Conservation (phyloP, 306 rosid species). For the Cucurbita moschata region DNA sequence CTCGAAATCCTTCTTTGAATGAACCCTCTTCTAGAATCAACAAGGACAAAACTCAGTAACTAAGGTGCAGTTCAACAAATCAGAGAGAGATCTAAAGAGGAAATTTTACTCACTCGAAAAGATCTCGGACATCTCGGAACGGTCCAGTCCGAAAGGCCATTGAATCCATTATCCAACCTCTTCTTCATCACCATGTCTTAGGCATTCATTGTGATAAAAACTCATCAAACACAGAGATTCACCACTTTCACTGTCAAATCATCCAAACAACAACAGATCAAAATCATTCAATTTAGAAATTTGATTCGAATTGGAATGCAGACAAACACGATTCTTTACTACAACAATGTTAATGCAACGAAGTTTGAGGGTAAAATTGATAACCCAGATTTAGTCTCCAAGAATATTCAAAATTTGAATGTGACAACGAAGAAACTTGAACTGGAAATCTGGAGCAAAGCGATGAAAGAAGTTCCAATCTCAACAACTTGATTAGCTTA, state of each 20-base stretch:
- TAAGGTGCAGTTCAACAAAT: conserved; percentile 9
- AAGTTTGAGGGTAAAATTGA: neutral
- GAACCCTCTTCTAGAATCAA: conserved; percentile 49
- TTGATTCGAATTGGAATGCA: neutral
- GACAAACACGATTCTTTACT: neutral
- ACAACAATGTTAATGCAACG: neutral
- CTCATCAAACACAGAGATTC: conserved; percentile 32
- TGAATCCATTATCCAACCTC: conserved; percentile 40
- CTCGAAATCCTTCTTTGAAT: conserved; percentile 28
- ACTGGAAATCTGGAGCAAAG: neutral
- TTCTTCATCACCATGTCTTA: conserved; percentile 77
- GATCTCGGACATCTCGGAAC: conserved; percentile 79
- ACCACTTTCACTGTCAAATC: conserved; percentile 26
- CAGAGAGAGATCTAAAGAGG: conserved; percentile 1
- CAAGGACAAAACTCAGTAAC: conserved; percentile 14
- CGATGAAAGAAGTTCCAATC: neutral
- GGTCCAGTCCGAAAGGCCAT: conserved; percentile 51
- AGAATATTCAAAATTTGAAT: neutral
- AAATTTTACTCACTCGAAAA: conserved; percentile 48
- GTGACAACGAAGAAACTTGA: neutral
- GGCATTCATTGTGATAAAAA: conserved; percentile 27
- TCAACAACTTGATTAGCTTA: neutral
- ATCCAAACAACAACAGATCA: conserved; percentile 3
- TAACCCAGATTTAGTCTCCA: neutral
- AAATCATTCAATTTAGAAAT: conserved; percentile 7